These are phyloP conservation scores for Rhodofomes roseus DNA, from an alignment of 1,284 basidiomycete species.

Conservation along the genomic window DNA sequence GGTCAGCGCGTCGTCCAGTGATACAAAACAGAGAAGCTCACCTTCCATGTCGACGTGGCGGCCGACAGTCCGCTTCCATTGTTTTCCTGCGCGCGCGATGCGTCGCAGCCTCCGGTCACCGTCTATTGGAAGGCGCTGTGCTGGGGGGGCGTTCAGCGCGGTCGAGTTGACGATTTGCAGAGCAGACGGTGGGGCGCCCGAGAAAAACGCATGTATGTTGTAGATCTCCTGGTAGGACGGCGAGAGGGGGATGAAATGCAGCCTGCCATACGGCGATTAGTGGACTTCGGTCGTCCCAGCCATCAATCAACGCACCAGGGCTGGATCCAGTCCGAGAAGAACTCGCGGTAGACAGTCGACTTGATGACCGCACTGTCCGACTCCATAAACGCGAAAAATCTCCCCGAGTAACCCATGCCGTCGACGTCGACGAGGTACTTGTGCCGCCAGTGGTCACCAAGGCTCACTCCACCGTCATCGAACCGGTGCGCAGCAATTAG, in stretches of 20 bases:
- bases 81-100: slow-evolving; percentile 84
- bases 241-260: slow-evolving; percentile 91
- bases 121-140: slow-evolving; percentile 40
- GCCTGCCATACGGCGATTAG: slow-evolving; percentile 42
- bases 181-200: slow-evolving; percentile 67
- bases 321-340: slow-evolving; percentile 81
- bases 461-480: slow-evolving; percentile 69
- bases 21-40: slow-evolving; percentile 33
- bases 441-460: slow-evolving; percentile 88
- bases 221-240: slow-evolving; percentile 86
- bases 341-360: slow-evolving; percentile 87
- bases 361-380: slow-evolving; percentile 89
- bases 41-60: slow-evolving; percentile 88
- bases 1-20: slow-evolving; percentile 3
- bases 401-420: slow-evolving; percentile 92
- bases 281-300: no score
- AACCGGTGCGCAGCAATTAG: slow-evolving; percentile 72
- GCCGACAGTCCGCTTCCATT: slow-evolving; percentile 85
- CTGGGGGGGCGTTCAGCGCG: slow-evolving; percentile 18
- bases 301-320: slow-evolving; percentile 56
- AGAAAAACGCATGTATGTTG: slow-evolving; percentile 89
- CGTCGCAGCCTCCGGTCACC: slow-evolving; percentile 74
- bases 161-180: slow-evolving; percentile 54
- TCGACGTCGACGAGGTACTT: slow-evolving; percentile 92
- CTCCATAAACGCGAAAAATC: slow-evolving; percentile 84